A percentile compares a stretch with the other conserved stretches of the same genome.
These are phyloP conservation scores for Leucocoprinus birnbaumii DNA, from an alignment of 768 basidiomycete genomes.

Conservation along the genomic window DNA sequence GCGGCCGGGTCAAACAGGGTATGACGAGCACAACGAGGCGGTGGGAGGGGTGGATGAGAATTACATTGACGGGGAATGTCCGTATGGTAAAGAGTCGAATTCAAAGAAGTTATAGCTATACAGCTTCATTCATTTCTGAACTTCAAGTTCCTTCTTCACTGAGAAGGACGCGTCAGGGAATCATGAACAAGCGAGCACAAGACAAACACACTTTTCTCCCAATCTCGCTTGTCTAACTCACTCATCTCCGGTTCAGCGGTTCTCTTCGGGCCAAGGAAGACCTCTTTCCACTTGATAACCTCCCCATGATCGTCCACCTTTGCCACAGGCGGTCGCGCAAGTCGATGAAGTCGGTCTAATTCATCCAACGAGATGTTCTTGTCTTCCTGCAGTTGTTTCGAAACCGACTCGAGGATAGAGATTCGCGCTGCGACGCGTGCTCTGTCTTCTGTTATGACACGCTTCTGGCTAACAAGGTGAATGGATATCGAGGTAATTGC, in stretches of 20 bases:
- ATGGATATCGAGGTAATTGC: constrained; percentile 67
- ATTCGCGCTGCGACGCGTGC: constrained; percentile 53
- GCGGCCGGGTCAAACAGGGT: too few species aligned
- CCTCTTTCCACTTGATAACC: constrained; percentile 46
- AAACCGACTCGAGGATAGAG: constrained; percentile 61
- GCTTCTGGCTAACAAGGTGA: constrained; percentile 58
- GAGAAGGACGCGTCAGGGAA: not conserved
- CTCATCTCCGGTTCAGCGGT: constrained; percentile 22
- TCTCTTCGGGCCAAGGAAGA: constrained; percentile 41
- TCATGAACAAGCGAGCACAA: not conserved
- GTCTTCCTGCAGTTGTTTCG: constrained; percentile 40
- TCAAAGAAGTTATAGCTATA: too few species aligned
- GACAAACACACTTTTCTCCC: constrained; percentile 33
- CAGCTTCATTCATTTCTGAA: not conserved
- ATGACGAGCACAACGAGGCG: too few species aligned
- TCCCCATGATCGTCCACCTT: constrained; percentile 7
- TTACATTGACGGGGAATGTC: too few species aligned
- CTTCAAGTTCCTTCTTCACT: constrained; percentile 13
- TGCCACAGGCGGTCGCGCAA: constrained; percentile 35
- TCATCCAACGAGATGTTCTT: constrained; percentile 46
- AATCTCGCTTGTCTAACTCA: constrained; percentile 34
- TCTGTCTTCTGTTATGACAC: constrained; percentile 47
- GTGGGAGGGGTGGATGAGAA: too few species aligned
- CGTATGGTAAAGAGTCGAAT: too few species aligned
- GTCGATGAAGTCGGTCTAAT: constrained; percentile 48